Evolutionary conservation across 1,284 basidiomycete genomes (phyloP).

Genomic region (Retiboletus fuscus): DNA sequence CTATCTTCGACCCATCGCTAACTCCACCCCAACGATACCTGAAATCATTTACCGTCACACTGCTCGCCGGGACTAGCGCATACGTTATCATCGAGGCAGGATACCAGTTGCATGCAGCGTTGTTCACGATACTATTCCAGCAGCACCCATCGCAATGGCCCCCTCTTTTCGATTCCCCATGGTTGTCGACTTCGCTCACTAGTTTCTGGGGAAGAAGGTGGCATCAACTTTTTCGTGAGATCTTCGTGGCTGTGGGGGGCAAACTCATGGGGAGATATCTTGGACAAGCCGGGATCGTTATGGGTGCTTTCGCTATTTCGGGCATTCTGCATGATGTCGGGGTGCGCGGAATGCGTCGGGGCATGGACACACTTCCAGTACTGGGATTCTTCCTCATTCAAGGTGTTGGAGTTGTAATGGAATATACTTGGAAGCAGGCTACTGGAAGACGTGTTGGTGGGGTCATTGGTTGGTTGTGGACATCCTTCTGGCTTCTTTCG

Average conservation of each 20-base stretch:
- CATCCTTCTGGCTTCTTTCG: constrained; percentile 55
- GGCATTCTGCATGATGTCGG: constrained; percentile 68
- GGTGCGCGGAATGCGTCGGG: constrained; percentile 68
- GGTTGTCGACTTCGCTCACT: constrained; percentile 53
- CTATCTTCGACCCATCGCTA: constrained; percentile 63
- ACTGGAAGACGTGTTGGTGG: constrained; percentile 61
- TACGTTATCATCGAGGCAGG: constrained; percentile 57
- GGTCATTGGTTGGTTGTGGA: constrained; percentile 63
- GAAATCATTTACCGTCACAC: constrained; percentile 56
- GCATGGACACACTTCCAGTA: constrained; percentile 58
- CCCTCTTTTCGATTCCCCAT: constrained; percentile 56
- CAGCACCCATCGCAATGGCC: constrained; percentile 56
- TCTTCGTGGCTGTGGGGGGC: constrained; percentile 52
- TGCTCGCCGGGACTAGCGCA: constrained; percentile 55
- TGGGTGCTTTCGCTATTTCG: constrained; percentile 69
- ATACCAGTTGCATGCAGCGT: constrained; percentile 58
- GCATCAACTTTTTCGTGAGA: constrained; percentile 58
- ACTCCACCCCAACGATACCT: constrained; percentile 56
- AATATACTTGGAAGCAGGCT: constrained; percentile 56
- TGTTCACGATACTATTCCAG: constrained; percentile 55
- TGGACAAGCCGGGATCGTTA: constrained; percentile 59
- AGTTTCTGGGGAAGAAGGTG: constrained; percentile 60
- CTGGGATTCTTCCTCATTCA: constrained; percentile 69
- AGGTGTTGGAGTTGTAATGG: constrained; percentile 63
- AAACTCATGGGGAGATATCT: constrained; percentile 48